Evolutionary conservation across 805 yeast genomes (phyloP), one percentile per base, ranked within the genome.

Genomic region (Candida sakaeoensis): DNA sequence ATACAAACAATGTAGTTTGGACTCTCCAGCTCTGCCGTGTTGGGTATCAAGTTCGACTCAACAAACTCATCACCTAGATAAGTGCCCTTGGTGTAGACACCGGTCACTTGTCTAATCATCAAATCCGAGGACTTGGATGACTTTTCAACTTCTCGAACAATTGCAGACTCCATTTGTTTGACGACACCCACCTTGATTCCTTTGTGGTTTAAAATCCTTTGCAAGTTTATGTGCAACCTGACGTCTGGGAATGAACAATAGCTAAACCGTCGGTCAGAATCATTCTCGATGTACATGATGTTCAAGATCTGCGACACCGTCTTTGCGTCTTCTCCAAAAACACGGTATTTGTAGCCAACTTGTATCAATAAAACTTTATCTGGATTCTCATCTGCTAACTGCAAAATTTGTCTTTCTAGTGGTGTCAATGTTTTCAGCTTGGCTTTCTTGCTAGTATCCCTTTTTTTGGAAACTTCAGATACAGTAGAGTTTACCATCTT

Each of bases 261-360:
- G 0, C 96, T 91, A 51, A 86, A 81, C 16, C 42, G 21, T n/a
- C 73, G 72, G 28, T 80, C 76, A 4, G 80, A 49, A 55, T 80
- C 78, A 0, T 95, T 96, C 0, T 85, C 84, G 0, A 86, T 69
- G 16, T 83, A 66, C 78, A 80, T 80, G 30, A 86, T 83, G 44
- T 83, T 80, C 24, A 89, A 59, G 9, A 82, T 70, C 35, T 70
- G 63, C 9, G 95, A 73, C 0, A 82, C 96, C 4, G 65, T 63
- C 10, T 68, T 70, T 0, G 98, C 97, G 61, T 91, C 97, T 40
- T 80, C 73, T 0, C 95, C 96, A 56, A 78, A 87, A 45, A 90
- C 81, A 53, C 85, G 86, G 63, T 80, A 93, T 58, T 88, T 89
- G 63, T 91, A 93, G 0, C 99, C 99, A 2, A 86, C 95, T 56